Conservation (phyloP, 441 rosid genomes). For the Populus hybrid region DNA sequence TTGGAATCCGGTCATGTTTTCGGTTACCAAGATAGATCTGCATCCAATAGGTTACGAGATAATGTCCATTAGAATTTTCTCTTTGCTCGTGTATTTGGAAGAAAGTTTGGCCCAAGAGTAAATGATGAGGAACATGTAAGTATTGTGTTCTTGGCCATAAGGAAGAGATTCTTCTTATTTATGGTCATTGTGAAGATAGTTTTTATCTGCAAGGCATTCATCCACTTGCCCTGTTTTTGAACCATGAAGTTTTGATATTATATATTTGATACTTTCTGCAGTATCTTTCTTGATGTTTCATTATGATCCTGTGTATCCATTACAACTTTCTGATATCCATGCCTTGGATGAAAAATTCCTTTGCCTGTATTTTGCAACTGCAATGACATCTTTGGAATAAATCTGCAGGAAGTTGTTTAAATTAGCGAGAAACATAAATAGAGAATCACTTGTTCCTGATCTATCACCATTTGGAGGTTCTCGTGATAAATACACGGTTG, state of each 20-base stretch:
- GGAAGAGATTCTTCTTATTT: background rate
- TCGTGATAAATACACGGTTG: slow-evolving; percentile 31
- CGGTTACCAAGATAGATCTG: background rate
- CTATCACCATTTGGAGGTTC: slow-evolving; percentile 37
- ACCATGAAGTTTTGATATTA: too few relatives aligned
- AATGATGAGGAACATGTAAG: background rate
- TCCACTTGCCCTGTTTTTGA: too few relatives aligned
- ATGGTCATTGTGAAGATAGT: background rate
- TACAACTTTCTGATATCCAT: background rate
- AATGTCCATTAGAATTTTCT: background rate
- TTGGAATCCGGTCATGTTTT: background rate
- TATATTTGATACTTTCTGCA: too few relatives aligned
- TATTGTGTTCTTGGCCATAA: background rate
- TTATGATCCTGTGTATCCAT: background rate
- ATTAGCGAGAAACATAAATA: slow-evolving; percentile 28
- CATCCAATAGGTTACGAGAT: background rate
- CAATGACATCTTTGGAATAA: slow-evolving; percentile 17
- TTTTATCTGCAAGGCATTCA: too few relatives aligned
- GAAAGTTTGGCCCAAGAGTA: background rate
- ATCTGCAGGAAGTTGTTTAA: slow-evolving; percentile 55
- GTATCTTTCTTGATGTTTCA: background rate
- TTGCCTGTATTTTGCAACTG: background rate
- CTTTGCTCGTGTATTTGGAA: background rate
- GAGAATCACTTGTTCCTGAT: slow-evolving; percentile 40
- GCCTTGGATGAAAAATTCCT: background rate